Evolutionary conservation across 805 yeast species (phyloP).

Genomic region (Starmerella gropengiesseri): DNA sequence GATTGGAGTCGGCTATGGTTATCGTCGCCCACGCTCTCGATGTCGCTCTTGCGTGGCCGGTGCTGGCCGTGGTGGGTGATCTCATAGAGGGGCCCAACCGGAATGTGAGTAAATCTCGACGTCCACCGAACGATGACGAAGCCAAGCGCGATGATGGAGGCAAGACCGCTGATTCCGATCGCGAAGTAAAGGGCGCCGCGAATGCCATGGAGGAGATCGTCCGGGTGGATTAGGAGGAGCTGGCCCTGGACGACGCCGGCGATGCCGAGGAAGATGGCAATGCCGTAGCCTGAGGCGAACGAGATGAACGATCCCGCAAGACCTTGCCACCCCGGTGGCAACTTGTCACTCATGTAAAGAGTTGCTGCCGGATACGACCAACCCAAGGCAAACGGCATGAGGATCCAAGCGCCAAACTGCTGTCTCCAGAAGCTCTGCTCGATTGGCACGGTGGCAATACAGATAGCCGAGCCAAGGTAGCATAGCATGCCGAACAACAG

Average conservation of each 20-base stretch:
- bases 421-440: conserved; percentile 49
- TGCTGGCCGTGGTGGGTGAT: too few relatives aligned
- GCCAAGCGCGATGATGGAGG: not conserved
- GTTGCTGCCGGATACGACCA: conserved; percentile 65
- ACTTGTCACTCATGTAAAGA: conserved; percentile 44
- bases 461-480: conserved; percentile 32
- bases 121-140: too few relatives aligned
- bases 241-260: conserved; percentile 34
- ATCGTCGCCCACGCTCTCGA: too few relatives aligned
- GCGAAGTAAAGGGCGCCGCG: conserved; percentile 11
- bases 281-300: conserved; percentile 61
- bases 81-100: too few relatives aligned
- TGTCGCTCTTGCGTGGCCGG: too few relatives aligned
- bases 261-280: conserved; percentile 54
- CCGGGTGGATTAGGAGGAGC: conserved; percentile 2
- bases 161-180: conserved; percentile 11
- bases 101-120: too few relatives aligned
- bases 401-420: conserved; percentile 43
- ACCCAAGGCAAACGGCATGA: conserved; percentile 65
- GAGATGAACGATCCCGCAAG: conserved; percentile 65
- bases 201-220: conserved; percentile 2
- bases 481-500: conserved; percentile 42
- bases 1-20: too few relatives aligned
- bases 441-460: conserved; percentile 33
- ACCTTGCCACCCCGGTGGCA: conserved; percentile 59